Evolutionary conservation across 768 basidiomycete genomes (phyloP).

Genomic region (Rhizopogon vulgaris): DNA sequence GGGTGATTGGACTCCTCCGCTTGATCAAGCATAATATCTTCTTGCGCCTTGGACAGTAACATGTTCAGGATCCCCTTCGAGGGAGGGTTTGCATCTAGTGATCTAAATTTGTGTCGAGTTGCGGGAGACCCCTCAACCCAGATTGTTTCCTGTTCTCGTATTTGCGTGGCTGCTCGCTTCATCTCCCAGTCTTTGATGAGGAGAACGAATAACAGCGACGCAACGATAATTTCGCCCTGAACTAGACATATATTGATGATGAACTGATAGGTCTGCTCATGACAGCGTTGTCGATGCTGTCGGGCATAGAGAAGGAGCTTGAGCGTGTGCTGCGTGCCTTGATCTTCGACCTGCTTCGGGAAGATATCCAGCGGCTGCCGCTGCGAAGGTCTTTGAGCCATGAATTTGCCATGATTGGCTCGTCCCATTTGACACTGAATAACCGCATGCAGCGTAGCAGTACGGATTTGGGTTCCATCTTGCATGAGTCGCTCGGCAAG

Average conservation of each 20-base stretch:
- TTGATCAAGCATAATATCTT: slow-evolving; percentile 23
- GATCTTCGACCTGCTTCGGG: slow-evolving; percentile 30
- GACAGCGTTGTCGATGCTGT: slow-evolving; percentile 47
- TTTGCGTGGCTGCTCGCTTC: slow-evolving; percentile 23
- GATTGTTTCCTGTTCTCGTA: slow-evolving; percentile 12
- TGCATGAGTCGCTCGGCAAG: slow-evolving; percentile 49
- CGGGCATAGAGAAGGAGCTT: slow-evolving; percentile 47
- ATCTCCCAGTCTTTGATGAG: slow-evolving; percentile 60
- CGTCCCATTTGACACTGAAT: slow-evolving; percentile 18
- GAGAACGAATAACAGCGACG: slow-evolving; percentile 60
- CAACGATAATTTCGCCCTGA: slow-evolving; percentile 78
- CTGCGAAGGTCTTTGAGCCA: slow-evolving; percentile 10
- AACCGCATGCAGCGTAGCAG: slow-evolving; percentile 43
- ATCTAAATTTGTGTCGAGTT: slow-evolving; percentile 10
- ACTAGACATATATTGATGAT: slow-evolving; percentile 60
- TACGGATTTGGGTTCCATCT: slow-evolving; percentile 44
- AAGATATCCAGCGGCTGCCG: slow-evolving; percentile 23
- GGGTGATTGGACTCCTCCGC: slow-evolving; percentile 12
- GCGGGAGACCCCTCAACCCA: slow-evolving; percentile 10
- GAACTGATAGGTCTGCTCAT: slow-evolving; percentile 53
- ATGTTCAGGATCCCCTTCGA: slow-evolving; percentile 25
- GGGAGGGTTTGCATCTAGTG: slow-evolving; percentile 11
- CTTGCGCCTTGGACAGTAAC: slow-evolving; percentile 25
- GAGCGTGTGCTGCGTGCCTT: slow-evolving; percentile 44
- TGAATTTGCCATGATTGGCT: slow-evolving; percentile 10